Percentiles rank a stretch among this genome's conserved stretches.
These are phyloP conservation scores for Ilex paraguariensis DNA, from an alignment of 305 asterid species.

Conservation along the genomic window DNA sequence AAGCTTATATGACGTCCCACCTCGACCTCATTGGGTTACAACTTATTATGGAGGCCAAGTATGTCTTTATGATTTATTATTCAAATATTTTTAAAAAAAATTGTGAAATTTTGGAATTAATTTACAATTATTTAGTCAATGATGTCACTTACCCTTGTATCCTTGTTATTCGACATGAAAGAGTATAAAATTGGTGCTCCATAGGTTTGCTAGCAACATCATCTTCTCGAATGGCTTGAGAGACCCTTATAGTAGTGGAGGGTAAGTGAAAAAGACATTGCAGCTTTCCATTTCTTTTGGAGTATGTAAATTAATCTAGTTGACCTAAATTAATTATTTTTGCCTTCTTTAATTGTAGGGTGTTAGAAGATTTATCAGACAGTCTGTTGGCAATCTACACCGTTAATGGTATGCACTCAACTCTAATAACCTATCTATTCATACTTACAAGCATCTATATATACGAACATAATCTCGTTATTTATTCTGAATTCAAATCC, in stretches of 20 bases:
- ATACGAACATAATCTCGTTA: no score
- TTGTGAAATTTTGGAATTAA: no score
- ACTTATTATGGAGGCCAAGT: slow-evolving; percentile 25
- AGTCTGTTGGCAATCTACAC: no score
- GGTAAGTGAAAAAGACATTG: background rate
- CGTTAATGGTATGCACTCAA: no score
- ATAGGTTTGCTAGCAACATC: slow-evolving; percentile 12
- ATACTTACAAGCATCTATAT: no score
- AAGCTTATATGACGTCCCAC: slow-evolving; percentile 10
- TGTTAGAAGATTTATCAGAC: background rate
- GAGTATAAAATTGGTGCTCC: slow-evolving; percentile 8
- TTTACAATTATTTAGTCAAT: background rate
- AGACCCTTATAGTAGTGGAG: slow-evolving; percentile 12
- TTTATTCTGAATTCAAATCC: no score
- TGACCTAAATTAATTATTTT: background rate
- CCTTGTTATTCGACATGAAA: background rate
- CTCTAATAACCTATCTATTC: no score
- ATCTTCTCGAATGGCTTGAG: slow-evolving; percentile 12
- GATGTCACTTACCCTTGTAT: background rate
- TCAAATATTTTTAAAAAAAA: no score
- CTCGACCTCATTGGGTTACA: slow-evolving; percentile 25
- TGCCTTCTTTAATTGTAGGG: background rate
- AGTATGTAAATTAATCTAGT: background rate
- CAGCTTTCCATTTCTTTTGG: background rate
- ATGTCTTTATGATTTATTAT: background rate